phyloP scores from a whole-genome alignment of 768 basidiomycete species.

The Pulveroboletus frians region DNA sequence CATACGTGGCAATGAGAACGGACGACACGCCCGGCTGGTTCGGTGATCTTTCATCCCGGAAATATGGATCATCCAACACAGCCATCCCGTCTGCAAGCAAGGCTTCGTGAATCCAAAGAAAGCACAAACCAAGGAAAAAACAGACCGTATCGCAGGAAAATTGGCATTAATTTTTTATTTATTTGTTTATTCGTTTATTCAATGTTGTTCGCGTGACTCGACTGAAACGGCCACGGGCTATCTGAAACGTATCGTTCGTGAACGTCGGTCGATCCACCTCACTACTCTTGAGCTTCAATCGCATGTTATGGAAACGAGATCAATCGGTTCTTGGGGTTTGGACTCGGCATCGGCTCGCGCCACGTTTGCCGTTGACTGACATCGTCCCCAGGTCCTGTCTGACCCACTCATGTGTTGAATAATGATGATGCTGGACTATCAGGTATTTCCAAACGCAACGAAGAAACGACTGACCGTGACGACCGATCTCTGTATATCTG shows the following conservation, averaged over 20 bases:
- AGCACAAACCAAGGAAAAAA: background rate
- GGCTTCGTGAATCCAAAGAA: background rate
- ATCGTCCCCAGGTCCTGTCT: background rate
- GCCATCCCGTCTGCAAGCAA: no score
- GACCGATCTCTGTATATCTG: background rate
- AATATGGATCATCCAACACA: background rate
- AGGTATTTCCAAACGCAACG: no score
- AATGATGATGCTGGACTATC: no score
- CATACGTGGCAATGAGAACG: no score
- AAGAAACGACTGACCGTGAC: background rate
- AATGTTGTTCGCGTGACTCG: background rate
- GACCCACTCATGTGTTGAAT: background rate
- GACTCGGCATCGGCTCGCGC: background rate
- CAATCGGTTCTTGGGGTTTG: background rate
- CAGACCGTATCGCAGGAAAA: no score
- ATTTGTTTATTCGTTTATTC: background rate
- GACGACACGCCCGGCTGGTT: background rate
- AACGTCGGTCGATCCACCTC: background rate
- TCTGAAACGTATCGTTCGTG: no score
- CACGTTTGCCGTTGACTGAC: background rate
- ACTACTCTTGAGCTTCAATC: background rate
- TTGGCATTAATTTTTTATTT: background rate
- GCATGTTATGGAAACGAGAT: background rate
- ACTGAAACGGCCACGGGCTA: constrained; percentile 3
- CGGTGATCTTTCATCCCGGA: background rate